Conservation (phyloP, 2,329 filamentous ascomycete genomes). For the Dothiorella sarmentorum region DNA sequence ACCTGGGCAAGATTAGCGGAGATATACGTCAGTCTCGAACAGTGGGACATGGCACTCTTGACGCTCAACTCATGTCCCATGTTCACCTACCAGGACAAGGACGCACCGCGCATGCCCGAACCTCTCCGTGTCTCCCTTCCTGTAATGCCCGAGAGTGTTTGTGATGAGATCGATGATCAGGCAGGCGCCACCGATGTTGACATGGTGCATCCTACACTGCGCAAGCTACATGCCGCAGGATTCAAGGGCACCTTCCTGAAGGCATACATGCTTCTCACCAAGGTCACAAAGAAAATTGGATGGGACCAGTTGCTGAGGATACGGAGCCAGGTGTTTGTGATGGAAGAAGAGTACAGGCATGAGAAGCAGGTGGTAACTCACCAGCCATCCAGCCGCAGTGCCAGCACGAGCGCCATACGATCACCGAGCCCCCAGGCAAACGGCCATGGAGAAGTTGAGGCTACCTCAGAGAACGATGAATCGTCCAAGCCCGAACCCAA, state of each 20-base stretch:
- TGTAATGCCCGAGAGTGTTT: conserved; percentile 78
- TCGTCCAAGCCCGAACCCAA: conserved; percentile 26
- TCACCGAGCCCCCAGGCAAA: conserved; percentile 54
- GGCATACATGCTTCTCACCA: conserved; percentile 88
- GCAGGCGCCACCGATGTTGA: conserved; percentile 73
- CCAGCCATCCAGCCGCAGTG: conserved; percentile 58
- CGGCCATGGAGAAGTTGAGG: conserved; percentile 36
- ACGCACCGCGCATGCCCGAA: conserved; percentile 90
- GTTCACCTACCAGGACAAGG: conserved; percentile 99
- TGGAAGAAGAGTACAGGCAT: conserved; percentile 96
- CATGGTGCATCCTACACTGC: conserved; percentile 79
- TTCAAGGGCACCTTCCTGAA: conserved; percentile 96
- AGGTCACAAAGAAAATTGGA: conserved; percentile 93
- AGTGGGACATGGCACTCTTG: conserved; percentile 92
- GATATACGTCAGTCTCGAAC: conserved; percentile 88
- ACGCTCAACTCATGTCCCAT: conserved; percentile 98
- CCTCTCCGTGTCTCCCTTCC: conserved; percentile 84
- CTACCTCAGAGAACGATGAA: conserved; percentile 30
- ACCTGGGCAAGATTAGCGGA: conserved; percentile 94
- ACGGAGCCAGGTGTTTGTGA: conserved; percentile 95
- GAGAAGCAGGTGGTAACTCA: conserved; percentile 63
- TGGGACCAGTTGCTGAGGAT: conserved; percentile 97
- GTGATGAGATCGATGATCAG: conserved; percentile 95
- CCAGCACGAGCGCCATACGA: conserved; percentile 75
- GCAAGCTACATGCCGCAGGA: conserved; percentile 79